A percentile compares a stretch with the other conserved stretches of the same genome.
Evolutionary conservation across 2,329 filamentous ascomycete genomes (phyloP).

Genomic region (Penicillium sclerotigenum): DNA sequence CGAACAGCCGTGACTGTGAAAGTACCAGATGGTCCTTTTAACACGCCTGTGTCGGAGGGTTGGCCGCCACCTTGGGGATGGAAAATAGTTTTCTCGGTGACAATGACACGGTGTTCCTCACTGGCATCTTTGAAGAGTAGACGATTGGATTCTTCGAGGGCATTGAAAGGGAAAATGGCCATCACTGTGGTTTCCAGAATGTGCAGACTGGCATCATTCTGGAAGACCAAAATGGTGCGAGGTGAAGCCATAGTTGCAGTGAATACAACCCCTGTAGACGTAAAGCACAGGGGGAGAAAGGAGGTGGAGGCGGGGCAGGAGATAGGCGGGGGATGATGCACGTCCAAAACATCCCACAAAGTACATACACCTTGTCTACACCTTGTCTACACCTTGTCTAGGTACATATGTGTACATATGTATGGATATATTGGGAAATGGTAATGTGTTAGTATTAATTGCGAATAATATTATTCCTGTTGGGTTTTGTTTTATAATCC

Average conservation of each 20-base stretch:
- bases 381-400: no score
- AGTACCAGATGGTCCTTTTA: constrained; percentile 37
- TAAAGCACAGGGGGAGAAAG: not conserved
- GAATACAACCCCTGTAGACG: not conserved
- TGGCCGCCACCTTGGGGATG: constrained; percentile 73
- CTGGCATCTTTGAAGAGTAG: constrained; percentile 57
- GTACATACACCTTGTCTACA: no score
- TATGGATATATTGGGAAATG: no score
- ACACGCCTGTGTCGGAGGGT: constrained; percentile 63
- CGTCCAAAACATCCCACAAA: no score
- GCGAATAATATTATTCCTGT: not conserved
- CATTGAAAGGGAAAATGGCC: constrained; percentile 49
- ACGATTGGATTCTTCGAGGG: constrained; percentile 52
- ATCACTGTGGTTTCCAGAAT: constrained; percentile 46
- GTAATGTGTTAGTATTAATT: not conserved
- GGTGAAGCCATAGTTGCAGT: not conserved
- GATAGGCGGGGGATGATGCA: not conserved
- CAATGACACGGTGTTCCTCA: constrained; percentile 55
- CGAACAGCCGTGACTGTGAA: constrained; percentile 60
- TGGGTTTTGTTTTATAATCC: not conserved
- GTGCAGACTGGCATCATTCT: constrained; percentile 42
- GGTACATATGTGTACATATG: no score
- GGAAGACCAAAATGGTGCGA: constrained; percentile 29
- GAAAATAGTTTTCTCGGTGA: constrained; percentile 67
- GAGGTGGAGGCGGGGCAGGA: not conserved